Conservation (phyloP, 768 basidiomycete genomes). For the Russula compacta region DNA sequence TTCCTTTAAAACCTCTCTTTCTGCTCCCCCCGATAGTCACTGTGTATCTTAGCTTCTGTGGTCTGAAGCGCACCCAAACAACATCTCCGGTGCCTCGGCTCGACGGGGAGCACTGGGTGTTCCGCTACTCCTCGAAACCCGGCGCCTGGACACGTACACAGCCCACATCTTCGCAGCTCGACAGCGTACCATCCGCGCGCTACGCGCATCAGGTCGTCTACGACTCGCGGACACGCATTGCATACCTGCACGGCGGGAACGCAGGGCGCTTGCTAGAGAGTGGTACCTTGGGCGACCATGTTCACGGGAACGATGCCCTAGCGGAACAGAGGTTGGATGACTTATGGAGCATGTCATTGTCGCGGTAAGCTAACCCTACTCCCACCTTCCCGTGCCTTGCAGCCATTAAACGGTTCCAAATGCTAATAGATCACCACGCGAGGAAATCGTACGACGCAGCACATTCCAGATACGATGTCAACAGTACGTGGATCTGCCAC, state of each 20-base stretch:
- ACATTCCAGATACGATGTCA: slow-evolving; percentile 60
- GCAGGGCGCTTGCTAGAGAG: slow-evolving; percentile 35
- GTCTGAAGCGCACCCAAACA: slow-evolving; percentile 39
- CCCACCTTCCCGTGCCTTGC: background rate
- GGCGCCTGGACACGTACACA: slow-evolving; percentile 47
- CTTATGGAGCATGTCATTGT: slow-evolving; percentile 66
- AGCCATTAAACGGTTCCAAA: background rate
- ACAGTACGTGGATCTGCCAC: slow-evolving; percentile 40
- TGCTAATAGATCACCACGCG: slow-evolving; percentile 42
- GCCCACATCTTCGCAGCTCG: background rate
- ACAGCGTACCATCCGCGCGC: slow-evolving; percentile 41
- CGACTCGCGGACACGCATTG: slow-evolving; percentile 42
- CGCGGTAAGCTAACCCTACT: slow-evolving; percentile 38
- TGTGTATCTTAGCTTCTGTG: slow-evolving; percentile 43
- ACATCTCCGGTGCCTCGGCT: slow-evolving; percentile 32
- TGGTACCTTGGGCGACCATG: slow-evolving; percentile 12
- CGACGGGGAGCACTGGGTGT: slow-evolving; percentile 58
- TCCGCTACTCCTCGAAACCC: slow-evolving; percentile 48
- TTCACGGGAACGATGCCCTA: slow-evolving; percentile 12
- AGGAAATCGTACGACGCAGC: slow-evolving; percentile 56
- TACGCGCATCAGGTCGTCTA: slow-evolving; percentile 79
- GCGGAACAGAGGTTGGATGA: slow-evolving; percentile 46
- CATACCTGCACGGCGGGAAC: slow-evolving; percentile 75
- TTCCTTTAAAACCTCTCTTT: slow-evolving; percentile 6
- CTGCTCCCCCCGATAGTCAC: background rate